Evolutionary conservation across 23 red algal genomes (phyloP), one percentile per base, ranked within the genome.

Genomic region (Gracilaria domingensis): DNA sequence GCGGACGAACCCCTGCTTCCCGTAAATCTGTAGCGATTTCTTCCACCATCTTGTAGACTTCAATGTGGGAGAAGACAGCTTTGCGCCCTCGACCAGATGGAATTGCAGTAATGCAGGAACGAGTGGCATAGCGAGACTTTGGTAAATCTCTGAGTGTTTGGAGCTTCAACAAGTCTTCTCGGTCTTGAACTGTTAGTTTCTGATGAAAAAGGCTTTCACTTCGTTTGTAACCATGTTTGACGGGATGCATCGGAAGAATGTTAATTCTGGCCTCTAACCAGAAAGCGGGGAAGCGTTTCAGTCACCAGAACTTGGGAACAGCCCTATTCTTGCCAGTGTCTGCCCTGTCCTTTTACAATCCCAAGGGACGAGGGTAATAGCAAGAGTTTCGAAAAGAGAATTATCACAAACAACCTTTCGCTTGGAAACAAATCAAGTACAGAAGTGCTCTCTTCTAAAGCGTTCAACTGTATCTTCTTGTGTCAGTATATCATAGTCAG

Each of bases 1-100:
- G 72, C 16, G 94, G 94, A 23, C 87, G 85, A 72, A 96, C 94
- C 0, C 94, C 94, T n/a, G 74, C 80, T 75, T 96, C 94, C 26
- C 94, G 79, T 36, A 96, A 33, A 9, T 84, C 85, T 25, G 75
- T 87, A 60, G 94, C 94, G 16, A 96, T 82, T 17, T 51, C 45
- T 61, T 96, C 94, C 17, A 96, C 94, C 86, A 91, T 96, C 72
- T 96, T 96, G 69, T 92, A 96, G 0, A 96, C 70, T 57, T 96
- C 94, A 28, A 89, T 57, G 80, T 96, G 94, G 25, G 94, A 96
- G 39, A 81, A 95, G 45, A 91, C 53, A 14, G 66, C 45, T 65
- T 79, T 88, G 38, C 93, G 93, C 13, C 44, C 50, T 14, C 94
- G 86, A 32, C 85, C 79, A 21, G 76, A 53, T 29, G 86, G 94